phyloP scores from a whole-genome alignment of 129 eudicot species.

The Silybum marianum region DNA sequence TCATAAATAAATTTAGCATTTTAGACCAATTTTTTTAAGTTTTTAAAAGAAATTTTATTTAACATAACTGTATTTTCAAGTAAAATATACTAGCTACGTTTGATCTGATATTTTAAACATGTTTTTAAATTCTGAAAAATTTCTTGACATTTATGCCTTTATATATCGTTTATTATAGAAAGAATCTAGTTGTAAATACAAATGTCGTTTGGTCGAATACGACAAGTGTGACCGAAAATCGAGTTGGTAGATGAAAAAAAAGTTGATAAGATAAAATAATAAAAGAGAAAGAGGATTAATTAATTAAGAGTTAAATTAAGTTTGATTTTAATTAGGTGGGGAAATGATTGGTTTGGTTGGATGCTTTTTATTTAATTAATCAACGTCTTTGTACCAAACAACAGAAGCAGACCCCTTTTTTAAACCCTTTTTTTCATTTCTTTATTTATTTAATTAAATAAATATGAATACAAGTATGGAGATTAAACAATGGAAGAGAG shows the following conservation, averaged over 20 bases:
- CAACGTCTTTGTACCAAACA: conserved; percentile 37
- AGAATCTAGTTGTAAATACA: conserved; percentile 9
- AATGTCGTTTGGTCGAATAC: conserved; percentile 30
- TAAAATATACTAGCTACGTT: not conserved
- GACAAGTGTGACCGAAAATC: conserved; percentile 28
- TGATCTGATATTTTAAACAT: not conserved
- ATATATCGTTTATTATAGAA: not conserved
- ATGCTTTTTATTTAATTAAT: conserved; percentile 42
- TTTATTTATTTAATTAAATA: not conserved
- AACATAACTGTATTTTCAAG: not conserved
- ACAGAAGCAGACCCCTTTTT: conserved; percentile 40
- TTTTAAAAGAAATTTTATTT: too few relatives aligned
- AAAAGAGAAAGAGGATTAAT: not conserved
- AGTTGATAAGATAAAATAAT: conserved; percentile 10
- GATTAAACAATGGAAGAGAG: conserved; percentile 5
- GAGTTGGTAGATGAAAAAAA: conserved; percentile 26
- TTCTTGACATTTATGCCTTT: too few relatives aligned
- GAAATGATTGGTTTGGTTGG: conserved; percentile 45
- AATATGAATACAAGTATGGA: conserved; percentile 15
- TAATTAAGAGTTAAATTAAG: not conserved
- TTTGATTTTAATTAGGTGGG: conserved; percentile 27
- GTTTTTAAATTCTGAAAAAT: too few relatives aligned
- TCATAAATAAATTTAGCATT: not conserved
- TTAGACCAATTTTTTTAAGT: not conserved
- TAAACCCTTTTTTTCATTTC: not conserved